Evolutionary conservation across 495 filamentous ascomycete species (phyloP).

Genomic region (Penicillium egyptiacum): DNA sequence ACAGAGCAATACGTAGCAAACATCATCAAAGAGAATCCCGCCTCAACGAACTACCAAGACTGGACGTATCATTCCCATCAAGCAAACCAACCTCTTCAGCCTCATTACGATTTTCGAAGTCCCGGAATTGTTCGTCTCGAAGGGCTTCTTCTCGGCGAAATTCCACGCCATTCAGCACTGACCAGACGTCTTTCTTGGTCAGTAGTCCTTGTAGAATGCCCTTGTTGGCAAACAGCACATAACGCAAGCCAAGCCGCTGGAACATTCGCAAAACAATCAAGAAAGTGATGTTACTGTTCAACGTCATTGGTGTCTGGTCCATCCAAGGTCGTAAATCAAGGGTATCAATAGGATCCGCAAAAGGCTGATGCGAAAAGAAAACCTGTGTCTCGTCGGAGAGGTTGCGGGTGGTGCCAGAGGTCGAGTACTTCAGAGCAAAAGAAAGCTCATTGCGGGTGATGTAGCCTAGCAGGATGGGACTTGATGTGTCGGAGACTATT

Average conservation of each 20-base stretch:
- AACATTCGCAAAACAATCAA: slow-evolving; percentile 87
- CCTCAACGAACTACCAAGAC: slow-evolving; percentile 38
- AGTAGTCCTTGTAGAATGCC: slow-evolving; percentile 81
- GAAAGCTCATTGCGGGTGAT: slow-evolving; percentile 89
- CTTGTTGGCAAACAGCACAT: slow-evolving; percentile 81
- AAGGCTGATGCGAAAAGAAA: slow-evolving; percentile 78
- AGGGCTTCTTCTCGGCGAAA: slow-evolving; percentile 46
- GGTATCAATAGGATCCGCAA: slow-evolving; percentile 73
- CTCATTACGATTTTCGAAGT: slow-evolving; percentile 40
- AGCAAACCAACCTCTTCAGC: slow-evolving; percentile 56
- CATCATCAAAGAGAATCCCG: slow-evolving; percentile 34
- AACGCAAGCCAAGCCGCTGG: slow-evolving; percentile 86
- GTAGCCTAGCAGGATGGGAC: slow-evolving; percentile 78
- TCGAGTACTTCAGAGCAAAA: slow-evolving; percentile 64
- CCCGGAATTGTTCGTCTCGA: slow-evolving; percentile 38
- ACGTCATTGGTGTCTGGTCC: slow-evolving; percentile 94
- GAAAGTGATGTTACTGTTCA: slow-evolving; percentile 70
- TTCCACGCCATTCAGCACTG: slow-evolving; percentile 79
- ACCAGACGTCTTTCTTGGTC: slow-evolving; percentile 99
- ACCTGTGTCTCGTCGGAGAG: slow-evolving; percentile 72
- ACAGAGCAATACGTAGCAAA: slow-evolving; percentile 17
- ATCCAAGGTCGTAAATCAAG: slow-evolving; percentile 94
- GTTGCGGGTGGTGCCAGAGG: slow-evolving; percentile 47
- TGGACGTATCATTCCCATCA: slow-evolving; percentile 41
- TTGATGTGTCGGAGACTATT: slow-evolving; percentile 70